These are phyloP conservation scores for Agrocybe pediades DNA, from an alignment of 768 basidiomycete genomes.

Conservation along the genomic window DNA sequence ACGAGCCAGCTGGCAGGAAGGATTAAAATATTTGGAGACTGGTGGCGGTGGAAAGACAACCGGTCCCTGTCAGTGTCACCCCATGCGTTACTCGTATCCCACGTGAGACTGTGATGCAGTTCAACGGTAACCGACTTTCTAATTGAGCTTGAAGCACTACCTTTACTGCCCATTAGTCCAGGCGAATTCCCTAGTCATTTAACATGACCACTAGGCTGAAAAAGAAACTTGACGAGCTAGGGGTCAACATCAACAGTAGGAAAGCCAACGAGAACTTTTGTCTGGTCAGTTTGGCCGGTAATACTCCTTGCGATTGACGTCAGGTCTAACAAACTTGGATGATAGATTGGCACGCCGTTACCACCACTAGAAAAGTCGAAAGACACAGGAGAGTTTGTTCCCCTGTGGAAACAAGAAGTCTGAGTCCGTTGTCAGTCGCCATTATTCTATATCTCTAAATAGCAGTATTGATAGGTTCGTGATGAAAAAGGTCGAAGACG, in stretches of 20 bases:
- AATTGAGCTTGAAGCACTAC: too few species aligned
- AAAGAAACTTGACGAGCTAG: slow-evolving; percentile 81
- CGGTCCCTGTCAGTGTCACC: too few species aligned
- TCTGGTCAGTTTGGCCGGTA: slow-evolving; percentile 50
- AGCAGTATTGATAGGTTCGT: slow-evolving; percentile 59
- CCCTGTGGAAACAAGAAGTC: slow-evolving; percentile 97
- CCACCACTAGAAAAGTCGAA: slow-evolving; percentile 93
- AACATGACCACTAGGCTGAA: slow-evolving; percentile 63
- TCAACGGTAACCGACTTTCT: too few species aligned
- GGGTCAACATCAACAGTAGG: slow-evolving; percentile 68
- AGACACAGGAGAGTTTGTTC: slow-evolving; percentile 93
- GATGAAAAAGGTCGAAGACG: slow-evolving; percentile 92
- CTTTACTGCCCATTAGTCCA: too few species aligned
- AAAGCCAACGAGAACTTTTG: slow-evolving; percentile 86
- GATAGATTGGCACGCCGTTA: slow-evolving; percentile 89
- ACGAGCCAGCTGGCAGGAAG: too few species aligned
- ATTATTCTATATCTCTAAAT: slow-evolving; percentile 13
- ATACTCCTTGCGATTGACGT: background rate
- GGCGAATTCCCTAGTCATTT: too few species aligned
- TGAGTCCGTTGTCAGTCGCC: slow-evolving; percentile 21
- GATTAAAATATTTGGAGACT: too few species aligned
- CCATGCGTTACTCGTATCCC: too few species aligned
- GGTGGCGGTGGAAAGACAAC: too few species aligned
- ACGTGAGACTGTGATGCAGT: too few species aligned
- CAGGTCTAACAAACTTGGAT: background rate